phyloP scores from a whole-genome alignment of 2,329 filamentous ascomycete genomes.

The Orbilia oligospora region DNA sequence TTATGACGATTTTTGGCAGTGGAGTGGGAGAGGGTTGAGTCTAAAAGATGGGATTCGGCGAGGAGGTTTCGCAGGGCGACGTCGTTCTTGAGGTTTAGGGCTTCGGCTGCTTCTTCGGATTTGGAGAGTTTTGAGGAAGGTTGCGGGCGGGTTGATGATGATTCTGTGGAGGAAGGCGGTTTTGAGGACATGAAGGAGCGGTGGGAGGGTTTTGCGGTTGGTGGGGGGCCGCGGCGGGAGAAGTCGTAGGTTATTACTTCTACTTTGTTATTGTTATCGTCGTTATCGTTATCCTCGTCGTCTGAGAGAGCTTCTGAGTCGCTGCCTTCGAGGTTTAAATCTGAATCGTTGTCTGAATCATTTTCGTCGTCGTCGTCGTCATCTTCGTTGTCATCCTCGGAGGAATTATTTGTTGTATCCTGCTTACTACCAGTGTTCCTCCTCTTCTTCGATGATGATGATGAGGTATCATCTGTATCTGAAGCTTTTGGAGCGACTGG shows the following conservation, averaged over 20 bases:
- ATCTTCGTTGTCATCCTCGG: constrained; percentile 11
- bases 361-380: constrained; percentile 1
- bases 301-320: not conserved
- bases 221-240: constrained; percentile 49
- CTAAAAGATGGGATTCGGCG: constrained; percentile 89
- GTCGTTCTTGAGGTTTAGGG: constrained; percentile 70
- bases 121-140: constrained; percentile 21
- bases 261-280: not conserved
- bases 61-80: constrained; percentile 91
- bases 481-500: constrained; percentile 1
- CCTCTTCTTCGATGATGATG: not conserved
- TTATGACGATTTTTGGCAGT: constrained; percentile 82
- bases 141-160: constrained; percentile 3
- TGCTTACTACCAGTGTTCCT: constrained; percentile 6
- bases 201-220: constrained; percentile 49
- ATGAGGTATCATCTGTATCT: not conserved
- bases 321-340: constrained; percentile 74
- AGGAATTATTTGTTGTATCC: not conserved
- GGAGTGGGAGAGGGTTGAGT: constrained; percentile 69
- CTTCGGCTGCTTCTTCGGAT: constrained; percentile 26
- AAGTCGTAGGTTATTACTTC: constrained; percentile 58
- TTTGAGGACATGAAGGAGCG: constrained; percentile 58
- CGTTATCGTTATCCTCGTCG: not conserved
- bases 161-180: constrained; percentile 15
- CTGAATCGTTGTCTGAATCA: constrained; percentile 68